Percentiles rank a stretch among this genome's conserved stretches.
phyloP scores from a whole-genome alignment of 2,329 filamentous ascomycete species.

The Fusarium robinianum region DNA sequence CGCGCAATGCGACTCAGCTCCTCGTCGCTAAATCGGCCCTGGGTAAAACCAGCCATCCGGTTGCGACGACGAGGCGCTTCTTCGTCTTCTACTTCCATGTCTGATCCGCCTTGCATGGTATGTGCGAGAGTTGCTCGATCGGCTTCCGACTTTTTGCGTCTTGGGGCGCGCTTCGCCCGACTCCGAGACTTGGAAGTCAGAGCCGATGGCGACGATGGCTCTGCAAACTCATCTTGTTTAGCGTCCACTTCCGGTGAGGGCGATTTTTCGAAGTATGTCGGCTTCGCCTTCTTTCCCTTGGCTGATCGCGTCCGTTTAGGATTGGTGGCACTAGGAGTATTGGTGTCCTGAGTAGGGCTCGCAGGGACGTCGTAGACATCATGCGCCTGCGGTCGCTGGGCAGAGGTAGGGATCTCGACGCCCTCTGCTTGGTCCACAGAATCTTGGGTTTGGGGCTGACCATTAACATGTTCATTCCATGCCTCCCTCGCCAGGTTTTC shows the following conservation, averaged over 20 bases:
- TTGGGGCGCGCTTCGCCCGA: slow-evolving; percentile 39
- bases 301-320: slow-evolving; percentile 41
- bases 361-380: slow-evolving; percentile 36
- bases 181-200: slow-evolving; percentile 38
- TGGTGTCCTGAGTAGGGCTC: slow-evolving; percentile 26
- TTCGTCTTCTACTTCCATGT: slow-evolving; percentile 20
- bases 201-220: slow-evolving; percentile 43
- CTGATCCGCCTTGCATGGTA: slow-evolving; percentile 28
- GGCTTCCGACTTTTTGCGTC: slow-evolving; percentile 30
- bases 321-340: slow-evolving; percentile 30
- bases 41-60: slow-evolving; percentile 37
- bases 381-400: slow-evolving; percentile 21
- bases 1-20: slow-evolving; percentile 49
- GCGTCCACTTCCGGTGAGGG: slow-evolving; percentile 23
- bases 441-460: slow-evolving; percentile 30
- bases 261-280: slow-evolving; percentile 49
- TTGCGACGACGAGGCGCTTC: slow-evolving; percentile 27
- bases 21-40: slow-evolving; percentile 50
- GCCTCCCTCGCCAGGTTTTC: slow-evolving; percentile 42
- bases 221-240: slow-evolving; percentile 27
- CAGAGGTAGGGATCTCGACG: slow-evolving; percentile 24
- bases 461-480: slow-evolving; percentile 42
- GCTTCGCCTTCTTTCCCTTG: slow-evolving; percentile 54
- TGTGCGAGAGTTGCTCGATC: slow-evolving; percentile 24
- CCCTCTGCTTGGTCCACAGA: slow-evolving; percentile 13